Evolutionary conservation across 305 asterid genomes (phyloP).

Genomic region (Rubia tinctorum): DNA sequence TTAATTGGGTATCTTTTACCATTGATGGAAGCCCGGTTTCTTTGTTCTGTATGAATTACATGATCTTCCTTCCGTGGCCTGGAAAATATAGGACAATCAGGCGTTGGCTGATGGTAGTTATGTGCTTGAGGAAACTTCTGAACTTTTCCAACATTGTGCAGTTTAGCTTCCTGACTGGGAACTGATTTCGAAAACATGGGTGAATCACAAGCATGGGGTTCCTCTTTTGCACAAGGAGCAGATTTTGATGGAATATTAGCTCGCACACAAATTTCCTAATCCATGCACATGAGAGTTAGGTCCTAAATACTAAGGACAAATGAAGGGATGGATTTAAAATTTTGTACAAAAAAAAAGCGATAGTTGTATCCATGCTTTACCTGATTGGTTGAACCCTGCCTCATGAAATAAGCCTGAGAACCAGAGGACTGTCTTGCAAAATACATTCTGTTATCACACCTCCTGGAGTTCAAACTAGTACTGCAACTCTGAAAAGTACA

Average conservation of each 20-base stretch:
- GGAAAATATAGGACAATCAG: conserved; percentile 45
- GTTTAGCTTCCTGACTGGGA: conserved; percentile 21
- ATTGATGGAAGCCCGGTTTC: too few species aligned
- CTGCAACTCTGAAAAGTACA: conserved; percentile 53
- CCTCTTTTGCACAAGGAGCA: conserved; percentile 17
- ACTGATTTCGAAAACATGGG: conserved; percentile 60
- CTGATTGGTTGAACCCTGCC: conserved; percentile 50
- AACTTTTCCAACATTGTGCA: conserved; percentile 23
- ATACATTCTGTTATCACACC: conserved; percentile 58
- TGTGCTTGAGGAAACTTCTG: conserved; percentile 30
- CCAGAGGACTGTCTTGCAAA: conserved; percentile 71
- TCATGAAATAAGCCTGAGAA: conserved; percentile 64
- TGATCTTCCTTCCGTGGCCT: conserved; percentile 38
- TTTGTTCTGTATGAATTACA: conserved; percentile 27
- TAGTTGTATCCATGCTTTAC: conserved; percentile 16
- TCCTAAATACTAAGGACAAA: neutral
- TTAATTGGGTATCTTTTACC: conserved; percentile 17
- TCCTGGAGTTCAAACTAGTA: conserved; percentile 49
- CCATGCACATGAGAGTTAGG: conserved; percentile 8
- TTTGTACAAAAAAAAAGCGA: neutral
- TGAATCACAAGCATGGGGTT: conserved; percentile 27
- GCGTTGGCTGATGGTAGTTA: conserved; percentile 24
- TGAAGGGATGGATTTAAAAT: neutral
- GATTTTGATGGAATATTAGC: conserved; percentile 33
- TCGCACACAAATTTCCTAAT: conserved; percentile 39